Conservation (phyloP, 1,284 basidiomycete species). For the Butyriboletus appendiculatus region DNA sequence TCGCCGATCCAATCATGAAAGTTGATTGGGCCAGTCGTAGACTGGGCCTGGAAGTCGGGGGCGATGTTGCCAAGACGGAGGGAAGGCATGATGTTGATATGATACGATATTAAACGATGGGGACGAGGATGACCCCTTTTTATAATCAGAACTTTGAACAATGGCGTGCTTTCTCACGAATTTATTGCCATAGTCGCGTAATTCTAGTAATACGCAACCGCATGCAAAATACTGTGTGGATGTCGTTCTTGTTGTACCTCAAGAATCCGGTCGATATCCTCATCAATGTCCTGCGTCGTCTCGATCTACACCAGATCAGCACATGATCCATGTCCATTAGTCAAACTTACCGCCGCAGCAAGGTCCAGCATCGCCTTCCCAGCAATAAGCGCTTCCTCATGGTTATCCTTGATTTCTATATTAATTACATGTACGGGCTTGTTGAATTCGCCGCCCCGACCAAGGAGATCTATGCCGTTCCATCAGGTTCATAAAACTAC, state of each 20-base stretch:
- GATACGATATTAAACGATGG: neutral
- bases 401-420: slow-evolving; percentile 99
- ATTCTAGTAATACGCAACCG: slow-evolving; percentile 82
- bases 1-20: slow-evolving; percentile 93
- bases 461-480: slow-evolving; percentile 71
- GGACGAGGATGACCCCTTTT: slow-evolving; percentile 8
- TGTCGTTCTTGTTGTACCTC: slow-evolving; percentile 84
- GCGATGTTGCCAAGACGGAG: slow-evolving; percentile 79
- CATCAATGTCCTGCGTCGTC: slow-evolving; percentile 82
- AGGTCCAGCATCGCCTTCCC: slow-evolving; percentile 95
- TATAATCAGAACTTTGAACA: slow-evolving; percentile 28
- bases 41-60: slow-evolving; percentile 84
- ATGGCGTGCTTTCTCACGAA: slow-evolving; percentile 50
- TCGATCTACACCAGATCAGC: slow-evolving; percentile 69
- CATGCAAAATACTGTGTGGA: slow-evolving; percentile 91
- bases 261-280: slow-evolving; percentile 88
- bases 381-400: slow-evolving; percentile 96
- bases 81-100: slow-evolving; percentile 37
- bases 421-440: slow-evolving; percentile 96
- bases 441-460: slow-evolving; percentile 90
- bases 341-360: slow-evolving; percentile 74
- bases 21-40: slow-evolving; percentile 74
- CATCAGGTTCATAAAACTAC: slow-evolving; percentile 13
- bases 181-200: slow-evolving; percentile 27
- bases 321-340: slow-evolving; percentile 8